Evolutionary conservation across 495 filamentous ascomycete genomes (phyloP).

Genomic region (Penicillium cinerascens): DNA sequence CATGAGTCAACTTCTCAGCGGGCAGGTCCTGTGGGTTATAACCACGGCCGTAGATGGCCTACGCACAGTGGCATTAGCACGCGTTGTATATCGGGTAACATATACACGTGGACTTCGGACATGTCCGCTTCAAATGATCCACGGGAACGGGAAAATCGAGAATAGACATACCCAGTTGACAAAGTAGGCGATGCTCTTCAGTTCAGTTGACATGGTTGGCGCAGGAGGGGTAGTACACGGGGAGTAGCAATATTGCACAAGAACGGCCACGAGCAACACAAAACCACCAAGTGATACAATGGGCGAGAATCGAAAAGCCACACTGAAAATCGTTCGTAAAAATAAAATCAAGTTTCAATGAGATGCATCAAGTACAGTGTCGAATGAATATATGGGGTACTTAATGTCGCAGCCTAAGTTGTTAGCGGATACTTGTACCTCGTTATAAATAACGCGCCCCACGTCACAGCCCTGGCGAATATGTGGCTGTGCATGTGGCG

Average conservation of each 20-base stretch:
- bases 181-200: constrained; percentile 51
- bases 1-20: constrained; percentile 81
- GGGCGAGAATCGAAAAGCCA: constrained; percentile 16
- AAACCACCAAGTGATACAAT: constrained; percentile 14
- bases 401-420: constrained; percentile 31
- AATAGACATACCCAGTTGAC: constrained; percentile 51
- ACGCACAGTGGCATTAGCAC: constrained; percentile 7
- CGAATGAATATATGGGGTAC: constrained; percentile 12
- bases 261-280: constrained; percentile 21
- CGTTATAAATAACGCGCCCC: constrained; percentile 22
- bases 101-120: not conserved
- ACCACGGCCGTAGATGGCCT: constrained; percentile 84
- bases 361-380: not conserved
- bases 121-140: not conserved
- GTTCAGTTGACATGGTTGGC: constrained; percentile 30
- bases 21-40: constrained; percentile 86
- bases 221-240: constrained; percentile 11
- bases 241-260: constrained; percentile 15
- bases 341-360: not conserved
- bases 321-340: not conserved
- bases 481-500: constrained; percentile 19
- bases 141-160: not conserved
- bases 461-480: constrained; percentile 12
- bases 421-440: constrained; percentile 20
- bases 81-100: not conserved